Conservation (phyloP, 2,329 filamentous ascomycete species). For the Botrytis fabae region DNA sequence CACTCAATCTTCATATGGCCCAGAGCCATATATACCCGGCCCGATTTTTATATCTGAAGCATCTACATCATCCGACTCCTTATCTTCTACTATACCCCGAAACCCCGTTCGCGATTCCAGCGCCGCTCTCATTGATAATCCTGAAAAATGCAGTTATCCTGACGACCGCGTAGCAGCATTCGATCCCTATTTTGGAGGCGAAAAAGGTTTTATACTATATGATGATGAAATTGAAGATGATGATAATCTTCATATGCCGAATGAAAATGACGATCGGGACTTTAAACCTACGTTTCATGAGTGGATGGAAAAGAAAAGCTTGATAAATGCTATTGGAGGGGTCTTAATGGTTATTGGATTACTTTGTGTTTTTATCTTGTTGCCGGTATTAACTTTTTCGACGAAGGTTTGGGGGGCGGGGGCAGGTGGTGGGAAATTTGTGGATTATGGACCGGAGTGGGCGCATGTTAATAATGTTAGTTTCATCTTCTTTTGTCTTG, state of each 20-base stretch:
- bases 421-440: not conserved
- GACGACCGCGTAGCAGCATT: conserved; percentile 51
- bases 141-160: conserved; percentile 45
- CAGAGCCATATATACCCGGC: not conserved
- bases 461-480: conserved; percentile 47
- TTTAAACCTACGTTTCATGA: conserved; percentile 47
- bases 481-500: not conserved
- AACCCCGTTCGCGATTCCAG: conserved; percentile 34
- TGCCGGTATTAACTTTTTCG: conserved; percentile 51
- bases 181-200: conserved; percentile 45
- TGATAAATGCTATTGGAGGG: conserved; percentile 43
- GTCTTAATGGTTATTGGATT: conserved; percentile 50
- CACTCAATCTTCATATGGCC: not conserved
- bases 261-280: conserved; percentile 48
- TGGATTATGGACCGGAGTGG: conserved; percentile 41
- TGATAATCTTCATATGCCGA: conserved; percentile 55
- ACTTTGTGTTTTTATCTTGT: conserved; percentile 50
- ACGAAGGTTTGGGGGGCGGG: conserved; percentile 25
- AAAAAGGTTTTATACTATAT: conserved; percentile 46
- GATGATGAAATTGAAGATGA: conserved; percentile 53
- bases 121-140: conserved; percentile 29
- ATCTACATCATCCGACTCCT: conserved; percentile 25
- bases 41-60: not conserved
- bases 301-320: conserved; percentile 47
- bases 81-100: not conserved